Base-by-base conservation (phyloP, 306 rosid genomes). In the Rubus parviflorus region DNA sequence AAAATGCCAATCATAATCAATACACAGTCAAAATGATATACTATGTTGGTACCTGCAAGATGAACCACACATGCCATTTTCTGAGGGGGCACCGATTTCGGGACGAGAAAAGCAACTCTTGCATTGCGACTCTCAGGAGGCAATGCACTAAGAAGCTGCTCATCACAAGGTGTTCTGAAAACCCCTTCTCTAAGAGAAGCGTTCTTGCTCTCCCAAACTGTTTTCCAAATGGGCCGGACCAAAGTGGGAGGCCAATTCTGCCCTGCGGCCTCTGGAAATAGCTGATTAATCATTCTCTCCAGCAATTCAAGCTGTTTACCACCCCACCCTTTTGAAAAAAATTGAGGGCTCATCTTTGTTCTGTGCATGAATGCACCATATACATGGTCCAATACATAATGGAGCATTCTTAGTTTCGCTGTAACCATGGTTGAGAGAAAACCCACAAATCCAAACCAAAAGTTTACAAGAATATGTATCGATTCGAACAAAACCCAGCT, bases 321-420 rank as follows among this genome's bases (percentile, higher is more conserved):
- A 19, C 97, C 98, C 98, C 98, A 94, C 73, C 97, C 98, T 73
- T 88, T 56, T 2, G 98, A 92, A 65, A 94, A 94, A 64, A 94
- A 94, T 3, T 86, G 93, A 3, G 98, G 92, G 80, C 91, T 92
- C 11, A 94, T 82, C 83, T 81, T 94, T 12, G 96, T 83, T 67
- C 98, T 83, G 89, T 94, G 92, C 97, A 94, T 81, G 65, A 92
- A 94, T 67, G 98, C 97, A 56, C 98, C 97, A 57, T 94, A 90
- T 1, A 94, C 82, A 56, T 94, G 98, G 81, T 94, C 97, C 84
- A 94, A 72, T n/a, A 92, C 95, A 85, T 90, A 89, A 82, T 94
- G 97, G 61, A 94, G 93, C 88, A 85, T 80, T 56, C 98, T 97
- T 47, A 94, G 83, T 83, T 94, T 94, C 75, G 87, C 83, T 2